phyloP scores from a whole-genome alignment of 176 grass and related monocot genomes.

The Themeda triandra region DNA sequence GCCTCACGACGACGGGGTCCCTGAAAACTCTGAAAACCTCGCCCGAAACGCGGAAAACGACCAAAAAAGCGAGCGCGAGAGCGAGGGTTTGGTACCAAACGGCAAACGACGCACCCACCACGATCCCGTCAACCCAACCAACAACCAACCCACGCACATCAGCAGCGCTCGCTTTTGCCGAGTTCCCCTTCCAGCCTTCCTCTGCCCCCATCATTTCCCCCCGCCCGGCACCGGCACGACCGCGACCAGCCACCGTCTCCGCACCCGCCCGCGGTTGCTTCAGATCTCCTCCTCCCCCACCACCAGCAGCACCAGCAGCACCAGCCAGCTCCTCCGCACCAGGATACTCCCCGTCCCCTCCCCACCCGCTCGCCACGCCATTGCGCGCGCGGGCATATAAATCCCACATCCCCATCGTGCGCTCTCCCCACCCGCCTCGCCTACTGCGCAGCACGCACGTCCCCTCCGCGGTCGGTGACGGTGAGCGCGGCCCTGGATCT shows the following conservation, averaged over 20 bases:
- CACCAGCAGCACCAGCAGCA: neutral
- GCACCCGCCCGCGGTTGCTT: conserved; percentile 31
- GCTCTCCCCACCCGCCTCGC: neutral
- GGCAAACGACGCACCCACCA: conserved; percentile 24
- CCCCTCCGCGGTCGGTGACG: neutral
- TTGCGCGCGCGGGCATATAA: neutral
- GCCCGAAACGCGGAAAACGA: neutral
- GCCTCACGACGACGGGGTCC: no score
- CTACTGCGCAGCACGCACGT: neutral
- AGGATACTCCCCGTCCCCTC: neutral
- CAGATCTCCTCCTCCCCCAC: conserved; percentile 41
- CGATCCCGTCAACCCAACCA: conserved; percentile 17
- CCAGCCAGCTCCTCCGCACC: neutral
- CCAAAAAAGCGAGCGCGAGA: no score
- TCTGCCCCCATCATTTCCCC: no score
- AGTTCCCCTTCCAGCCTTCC: neutral
- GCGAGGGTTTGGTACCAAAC: neutral
- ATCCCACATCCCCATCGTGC: conserved; percentile 27
- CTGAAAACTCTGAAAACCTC: neutral
- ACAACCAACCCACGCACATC: neutral
- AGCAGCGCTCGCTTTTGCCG: neutral
- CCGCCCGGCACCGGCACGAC: neutral
- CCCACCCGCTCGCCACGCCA: neutral
- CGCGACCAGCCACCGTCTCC: conserved; percentile 41
- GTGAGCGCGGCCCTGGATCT: conserved; percentile 26